A percentile compares a stretch with the other conserved stretches of the same genome.
Evolutionary conservation across 805 yeast species (phyloP).

Genomic region (Ogataea nakhonphanomensis): DNA sequence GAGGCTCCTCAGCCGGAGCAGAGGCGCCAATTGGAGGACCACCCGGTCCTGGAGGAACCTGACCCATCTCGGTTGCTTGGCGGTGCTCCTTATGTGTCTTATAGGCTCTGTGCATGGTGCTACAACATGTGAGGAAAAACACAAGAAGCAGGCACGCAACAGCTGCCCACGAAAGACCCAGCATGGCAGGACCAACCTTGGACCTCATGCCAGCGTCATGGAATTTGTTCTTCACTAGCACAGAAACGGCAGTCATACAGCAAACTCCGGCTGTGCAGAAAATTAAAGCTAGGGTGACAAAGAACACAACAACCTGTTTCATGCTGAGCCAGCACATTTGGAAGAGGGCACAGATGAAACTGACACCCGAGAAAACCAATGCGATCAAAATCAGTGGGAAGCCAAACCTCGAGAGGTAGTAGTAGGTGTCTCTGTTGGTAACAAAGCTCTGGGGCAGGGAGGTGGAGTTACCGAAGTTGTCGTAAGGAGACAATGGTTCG

Average conservation of each 20-base stretch:
- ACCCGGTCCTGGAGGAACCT: slow-evolving; percentile 4
- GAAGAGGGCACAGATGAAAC: slow-evolving; percentile 53
- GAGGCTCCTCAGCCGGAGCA: slow-evolving; percentile 26
- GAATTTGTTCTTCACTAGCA: slow-evolving; percentile 74
- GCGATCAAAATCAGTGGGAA: slow-evolving; percentile 62
- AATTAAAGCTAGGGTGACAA: slow-evolving; percentile 49
- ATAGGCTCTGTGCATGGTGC: slow-evolving; percentile 47
- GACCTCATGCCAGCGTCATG: slow-evolving; percentile 40
- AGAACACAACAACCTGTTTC: slow-evolving; percentile 51
- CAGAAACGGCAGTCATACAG: slow-evolving; percentile 71
- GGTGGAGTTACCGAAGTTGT: slow-evolving; percentile 57
- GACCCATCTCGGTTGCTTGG: slow-evolving; percentile 26
- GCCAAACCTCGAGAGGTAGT: slow-evolving; percentile 62
- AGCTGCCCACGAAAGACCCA: slow-evolving; percentile 72
- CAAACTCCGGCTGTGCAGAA: slow-evolving; percentile 62
- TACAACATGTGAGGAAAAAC: slow-evolving; percentile 51
- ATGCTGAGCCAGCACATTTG: slow-evolving; percentile 54
- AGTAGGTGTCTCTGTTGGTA: slow-evolving; percentile 52
- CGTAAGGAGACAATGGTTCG: slow-evolving; percentile 69
- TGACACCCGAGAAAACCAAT: slow-evolving; percentile 58
- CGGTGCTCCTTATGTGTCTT: slow-evolving; percentile 42
- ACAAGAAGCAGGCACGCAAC: slow-evolving; percentile 49
- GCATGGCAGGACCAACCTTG: slow-evolving; percentile 51
- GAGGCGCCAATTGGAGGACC: slow-evolving; percentile 24
- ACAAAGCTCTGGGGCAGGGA: slow-evolving; percentile 54